Evolutionary conservation across 306 rosid genomes (phyloP), one percentile per base, ranked within the genome.

Genomic region (Myrica gale): DNA sequence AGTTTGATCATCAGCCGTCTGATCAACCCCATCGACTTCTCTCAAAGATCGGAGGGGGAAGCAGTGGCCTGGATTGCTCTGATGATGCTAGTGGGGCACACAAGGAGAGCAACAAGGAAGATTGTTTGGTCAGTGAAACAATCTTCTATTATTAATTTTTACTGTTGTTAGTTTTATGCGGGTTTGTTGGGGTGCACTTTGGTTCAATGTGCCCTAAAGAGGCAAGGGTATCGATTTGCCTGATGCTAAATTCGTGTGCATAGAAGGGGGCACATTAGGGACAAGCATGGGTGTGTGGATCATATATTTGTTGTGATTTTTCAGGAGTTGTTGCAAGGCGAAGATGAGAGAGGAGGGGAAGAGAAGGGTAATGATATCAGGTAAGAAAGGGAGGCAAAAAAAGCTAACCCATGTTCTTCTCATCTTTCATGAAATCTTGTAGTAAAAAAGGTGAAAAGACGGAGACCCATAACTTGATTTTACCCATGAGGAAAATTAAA

Each of bases 361-460:
- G 81, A 76, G 77, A 82, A 82, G 89, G 69, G 79, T 65, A 72
- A 78, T 74, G 83, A 88, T 82, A 51, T 48, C 86, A 85, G 97
- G 97, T 91, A 83, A 76, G 68, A 62, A 82, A 69, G 19, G 44
- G 77, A 80, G 77, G 75, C 12, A 44, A 23, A 21, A 54, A 50
- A n/a, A 72, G 67, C 55, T 39, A 66, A 73, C 6, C 48, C 56
- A 72, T 45, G 63, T 19, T 69, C 74, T 53, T 76, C 69, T 55
- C 68, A 56, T 72, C 58, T 84, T 77, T 75, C 86, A 77, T 87
- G 84, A 85, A 84, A 69, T 83, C 81, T 85, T 9, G 75, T 74
- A 80, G 90, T 86, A 77, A 85, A 88, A 85, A 88, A 80, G 80
- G 77, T 77, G 77, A 80, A 82, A 86, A 84, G 84, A 73, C 41